A percentile compares a stretch with the other conserved stretches of the same genome.
Conservation (phyloP, 805 yeast genomes). For the Blastobotrys peoriensis region DNA sequence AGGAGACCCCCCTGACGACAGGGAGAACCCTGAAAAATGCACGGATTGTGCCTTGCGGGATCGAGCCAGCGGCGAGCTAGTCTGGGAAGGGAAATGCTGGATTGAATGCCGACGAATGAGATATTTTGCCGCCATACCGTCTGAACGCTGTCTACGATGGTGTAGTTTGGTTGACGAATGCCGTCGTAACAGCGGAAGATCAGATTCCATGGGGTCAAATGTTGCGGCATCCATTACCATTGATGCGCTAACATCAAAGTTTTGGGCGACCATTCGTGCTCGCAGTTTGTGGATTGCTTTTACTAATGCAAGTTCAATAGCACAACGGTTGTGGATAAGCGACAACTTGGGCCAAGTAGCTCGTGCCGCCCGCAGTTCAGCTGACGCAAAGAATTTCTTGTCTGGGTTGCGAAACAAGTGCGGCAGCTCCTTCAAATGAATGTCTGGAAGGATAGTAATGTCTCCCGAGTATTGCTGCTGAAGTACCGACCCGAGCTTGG, state of each 20-base stretch:
- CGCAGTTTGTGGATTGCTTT: slow-evolving; percentile 64
- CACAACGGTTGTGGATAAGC: slow-evolving; percentile 80
- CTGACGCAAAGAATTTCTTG: slow-evolving; percentile 61
- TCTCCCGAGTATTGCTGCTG: slow-evolving; percentile 91
- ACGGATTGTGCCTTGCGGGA: not conserved
- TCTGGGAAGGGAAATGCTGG: not conserved
- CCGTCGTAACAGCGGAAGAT: not conserved
- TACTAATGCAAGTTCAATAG: slow-evolving; percentile 83
- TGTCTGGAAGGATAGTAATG: slow-evolving; percentile 82
- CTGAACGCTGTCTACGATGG: slow-evolving; percentile 1
- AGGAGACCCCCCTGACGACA: not conserved
- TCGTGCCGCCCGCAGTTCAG: slow-evolving; percentile 74
- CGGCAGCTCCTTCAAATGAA: slow-evolving; percentile 49
- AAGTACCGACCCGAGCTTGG: slow-evolving; percentile 67
- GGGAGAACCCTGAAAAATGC: not conserved
- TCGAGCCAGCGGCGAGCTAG: not conserved
- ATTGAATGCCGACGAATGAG: slow-evolving; percentile 1
- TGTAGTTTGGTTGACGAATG: not conserved
- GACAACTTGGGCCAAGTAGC: slow-evolving; percentile 94
- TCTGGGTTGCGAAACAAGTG: slow-evolving; percentile 77
- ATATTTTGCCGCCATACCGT: slow-evolving; percentile 3
- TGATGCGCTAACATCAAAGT: not conserved
- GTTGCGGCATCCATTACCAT: not conserved
- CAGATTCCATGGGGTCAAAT: not conserved
- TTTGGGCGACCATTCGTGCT: slow-evolving; percentile 18